phyloP scores from a whole-genome alignment of 495 filamentous ascomycete genomes.

The Podospora comata region DNA sequence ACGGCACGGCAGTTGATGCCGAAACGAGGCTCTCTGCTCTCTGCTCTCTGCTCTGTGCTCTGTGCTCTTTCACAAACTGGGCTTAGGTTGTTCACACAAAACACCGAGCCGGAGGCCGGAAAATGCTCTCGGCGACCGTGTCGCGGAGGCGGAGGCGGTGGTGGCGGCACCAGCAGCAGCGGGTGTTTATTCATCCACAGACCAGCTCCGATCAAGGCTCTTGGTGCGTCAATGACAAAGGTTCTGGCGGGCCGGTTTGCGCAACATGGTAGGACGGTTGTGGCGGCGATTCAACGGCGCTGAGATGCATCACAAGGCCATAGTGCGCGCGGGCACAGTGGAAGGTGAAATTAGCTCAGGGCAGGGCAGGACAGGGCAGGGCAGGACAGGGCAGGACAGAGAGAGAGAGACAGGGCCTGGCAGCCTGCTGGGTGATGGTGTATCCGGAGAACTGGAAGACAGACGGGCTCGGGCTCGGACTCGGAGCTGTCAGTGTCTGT shows the following conservation, averaged over 20 bases:
- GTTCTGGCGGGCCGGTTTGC: conserved; percentile 22
- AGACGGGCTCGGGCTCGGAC: not conserved
- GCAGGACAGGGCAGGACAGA: too few relatives aligned
- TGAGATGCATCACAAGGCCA: conserved; percentile 38
- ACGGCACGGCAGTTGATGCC: not conserved
- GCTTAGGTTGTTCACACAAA: not conserved
- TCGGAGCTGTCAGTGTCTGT: conserved; percentile 1
- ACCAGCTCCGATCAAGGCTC: conserved; percentile 21
- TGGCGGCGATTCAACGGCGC: conserved; percentile 22
- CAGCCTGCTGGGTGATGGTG: too few relatives aligned
- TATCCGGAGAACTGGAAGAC: not conserved
- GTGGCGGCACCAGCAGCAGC: conserved; percentile 13
- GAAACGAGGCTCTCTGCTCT: not conserved
- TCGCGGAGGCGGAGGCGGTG: conserved; percentile 8
- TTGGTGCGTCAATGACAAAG: conserved; percentile 33
- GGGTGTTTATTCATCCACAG: conserved; percentile 27
- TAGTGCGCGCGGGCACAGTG: conserved; percentile 20
- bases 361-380: not conserved
- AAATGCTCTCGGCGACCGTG: not conserved
- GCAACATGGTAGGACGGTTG: conserved; percentile 32
- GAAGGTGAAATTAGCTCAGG: conserved; percentile 14
- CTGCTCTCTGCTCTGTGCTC: not conserved
- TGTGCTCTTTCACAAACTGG: not conserved
- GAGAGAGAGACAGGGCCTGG: not conserved
- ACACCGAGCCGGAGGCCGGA: not conserved